Evolutionary conservation across 495 filamentous ascomycete genomes (phyloP).

Genomic region (Trichoderma asperelloides): DNA sequence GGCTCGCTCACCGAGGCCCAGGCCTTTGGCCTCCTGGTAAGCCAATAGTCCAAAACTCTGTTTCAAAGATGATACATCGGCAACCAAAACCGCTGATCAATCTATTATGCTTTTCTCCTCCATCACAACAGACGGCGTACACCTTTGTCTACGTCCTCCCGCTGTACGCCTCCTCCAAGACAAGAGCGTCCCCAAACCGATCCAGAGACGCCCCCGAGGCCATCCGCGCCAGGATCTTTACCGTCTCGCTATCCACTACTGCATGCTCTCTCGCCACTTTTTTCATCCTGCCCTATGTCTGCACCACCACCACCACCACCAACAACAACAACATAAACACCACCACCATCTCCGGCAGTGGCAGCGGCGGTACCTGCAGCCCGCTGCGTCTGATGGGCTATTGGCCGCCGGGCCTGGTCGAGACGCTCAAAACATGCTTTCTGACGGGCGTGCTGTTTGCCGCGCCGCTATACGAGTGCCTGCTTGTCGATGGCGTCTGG

Average conservation of each 20-base stretch:
- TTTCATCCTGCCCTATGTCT: conserved; percentile 38
- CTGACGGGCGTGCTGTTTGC: conserved; percentile 74
- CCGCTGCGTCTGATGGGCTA: conserved; percentile 57
- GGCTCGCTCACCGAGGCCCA: not conserved
- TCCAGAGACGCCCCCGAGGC: conserved; percentile 84
- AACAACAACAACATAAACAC: no score
- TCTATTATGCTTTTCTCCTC: not conserved
- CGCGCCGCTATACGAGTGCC: conserved; percentile 72
- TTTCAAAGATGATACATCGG: not conserved
- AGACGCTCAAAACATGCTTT: conserved; percentile 47
- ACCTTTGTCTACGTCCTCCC: conserved; percentile 83
- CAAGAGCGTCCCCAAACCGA: conserved; percentile 71
- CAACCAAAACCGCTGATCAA: not conserved
- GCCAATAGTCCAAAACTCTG: not conserved
- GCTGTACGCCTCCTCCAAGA: conserved; percentile 74
- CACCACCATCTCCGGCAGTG: no score
- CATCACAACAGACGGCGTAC: conserved; percentile 49
- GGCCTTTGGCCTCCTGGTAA: conserved; percentile 9
- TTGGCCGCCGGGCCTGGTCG: conserved; percentile 59
- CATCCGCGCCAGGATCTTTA: conserved; percentile 75
- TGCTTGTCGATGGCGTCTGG: conserved; percentile 65
- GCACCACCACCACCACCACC: conserved; percentile 12
- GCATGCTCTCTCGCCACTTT: conserved; percentile 51
- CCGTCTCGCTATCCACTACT: conserved; percentile 63
- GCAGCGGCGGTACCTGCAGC: no score